Conservation (phyloP, 805 yeast genomes). For the Spencermartinsiella europaea region DNA sequence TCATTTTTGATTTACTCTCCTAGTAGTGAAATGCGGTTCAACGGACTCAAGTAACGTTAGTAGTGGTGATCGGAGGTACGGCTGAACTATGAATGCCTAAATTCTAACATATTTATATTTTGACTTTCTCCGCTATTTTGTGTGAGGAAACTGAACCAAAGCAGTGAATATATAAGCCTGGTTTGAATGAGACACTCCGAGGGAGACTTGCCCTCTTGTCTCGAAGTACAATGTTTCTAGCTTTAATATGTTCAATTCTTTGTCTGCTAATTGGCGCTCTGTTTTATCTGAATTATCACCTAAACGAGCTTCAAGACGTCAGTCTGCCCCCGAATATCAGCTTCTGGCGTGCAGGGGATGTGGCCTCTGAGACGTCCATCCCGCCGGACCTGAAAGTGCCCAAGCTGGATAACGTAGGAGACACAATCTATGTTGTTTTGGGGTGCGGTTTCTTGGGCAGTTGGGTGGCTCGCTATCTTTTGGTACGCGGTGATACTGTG, state of each 20-base stretch:
- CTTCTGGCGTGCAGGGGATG: not conserved
- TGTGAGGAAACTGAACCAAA: too few species aligned
- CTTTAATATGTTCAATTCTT: not conserved
- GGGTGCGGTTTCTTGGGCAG: constrained; percentile 30
- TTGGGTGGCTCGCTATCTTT: constrained; percentile 29
- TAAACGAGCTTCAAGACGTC: not conserved
- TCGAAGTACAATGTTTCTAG: not conserved
- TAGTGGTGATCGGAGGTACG: too few species aligned
- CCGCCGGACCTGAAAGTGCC: not conserved
- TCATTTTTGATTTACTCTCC: too few species aligned
- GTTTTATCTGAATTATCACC: not conserved
- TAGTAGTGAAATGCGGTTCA: too few species aligned
- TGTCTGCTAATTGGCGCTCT: not conserved
- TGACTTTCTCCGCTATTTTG: too few species aligned
- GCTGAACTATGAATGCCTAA: too few species aligned
- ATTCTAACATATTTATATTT: too few species aligned
- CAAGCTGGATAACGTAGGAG: not conserved
- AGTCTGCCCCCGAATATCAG: not conserved
- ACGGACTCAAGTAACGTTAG: too few species aligned
- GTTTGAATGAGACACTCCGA: too few species aligned
- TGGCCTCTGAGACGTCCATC: not conserved
- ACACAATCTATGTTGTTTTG: constrained; percentile 24
- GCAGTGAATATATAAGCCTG: too few species aligned
- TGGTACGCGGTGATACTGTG: constrained; percentile 25
- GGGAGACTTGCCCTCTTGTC: too few species aligned